Evolutionary conservation across 2,329 filamentous ascomycete species (phyloP), one percentile per base, ranked within the genome.

Genomic region (Epichloe bromicola): DNA sequence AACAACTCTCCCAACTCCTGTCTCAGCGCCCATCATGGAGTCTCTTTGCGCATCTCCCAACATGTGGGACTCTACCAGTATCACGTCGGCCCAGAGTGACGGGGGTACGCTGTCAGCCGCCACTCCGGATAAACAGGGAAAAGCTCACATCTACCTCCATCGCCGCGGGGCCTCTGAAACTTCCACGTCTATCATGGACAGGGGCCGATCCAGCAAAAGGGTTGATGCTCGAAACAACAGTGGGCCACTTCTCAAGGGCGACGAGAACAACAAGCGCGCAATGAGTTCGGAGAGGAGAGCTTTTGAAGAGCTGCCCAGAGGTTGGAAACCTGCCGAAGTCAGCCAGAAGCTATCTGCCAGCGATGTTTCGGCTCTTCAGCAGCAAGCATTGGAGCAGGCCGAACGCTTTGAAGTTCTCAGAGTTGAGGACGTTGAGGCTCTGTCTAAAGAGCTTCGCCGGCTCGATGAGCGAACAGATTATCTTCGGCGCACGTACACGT

Each of bases 381-480:
- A 72, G 56, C 81, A 85, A 60, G 82, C 82, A 1, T 66, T 79
- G 38, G 76, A 78, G 33, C 81, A 85, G 60, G 78, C 77, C 0
- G 71, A 75, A 38, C 71, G 78, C 33, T 86, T 85, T 54, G 80
- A 85, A 63, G 74, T 86, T n/a, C 70, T 86, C 20, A 70, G 68
- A 45, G 72, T 73, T 48, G 75, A 77, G 26, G 80, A 85, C 55
- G 82, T 85, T 14, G 80, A 84, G 48, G 69, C 70, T 17, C 71
- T 88, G 5, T 86, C 84, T 15, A 78, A 77, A 78, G 86, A 90
- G 68, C 80, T 89, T 50, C 79, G 82, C 47, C 79, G 77, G 52
- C 73, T 90, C n/a, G 86, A 90, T 59, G 83, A 88, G 61, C 79
- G 85, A 51, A 86, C 83, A 51, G 84, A 88, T 57, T 89, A 89